Base-by-base conservation (phyloP, 805 yeast genomes). In the Pichia heedii region DNA sequence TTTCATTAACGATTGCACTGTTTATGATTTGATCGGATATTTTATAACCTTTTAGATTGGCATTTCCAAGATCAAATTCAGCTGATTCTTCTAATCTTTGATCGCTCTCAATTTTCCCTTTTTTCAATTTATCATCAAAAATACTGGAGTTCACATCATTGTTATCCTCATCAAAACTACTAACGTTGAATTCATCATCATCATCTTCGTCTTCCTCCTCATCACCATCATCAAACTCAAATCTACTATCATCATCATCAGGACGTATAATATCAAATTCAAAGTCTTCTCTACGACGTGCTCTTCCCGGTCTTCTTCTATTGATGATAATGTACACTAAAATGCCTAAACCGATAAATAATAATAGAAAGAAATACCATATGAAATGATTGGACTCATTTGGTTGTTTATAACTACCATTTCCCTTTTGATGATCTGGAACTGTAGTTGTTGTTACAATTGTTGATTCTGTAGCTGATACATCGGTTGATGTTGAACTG, bases 251-350 rank as follows among this genome's bases (percentile, higher is more conserved):
- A 8, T 53, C 54, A 18, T 73, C 77, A 49, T 81, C 84, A 8
- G 83, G 81, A 18, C 79, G 82, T 37, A 84, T 84, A 38, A 83
- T 77, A 56, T 84, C 94, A 55, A 84, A 81, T 56, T 84, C 93
- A 54, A 75, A 80, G 33, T 80, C 87, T 54, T 81, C 76, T 63
- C 88, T 65, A 56, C 83, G 65, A 62, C 85, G 67, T 45, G 64
- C 57, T 27, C 65, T 51, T 7, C 63, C 69, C 48, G 71, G 68
- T 37, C 58, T 62, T 36, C 58, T 55, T 60, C 65, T 51, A 22
- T 45, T 54, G 24, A 63, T 70, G 51, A 58, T 70, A 54, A 67
- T 76, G 49, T 61, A 67, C 55, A 65, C 62, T 48, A 63, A 66
- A 12, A 70, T 56, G 5, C 69, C 55, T 50, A 79, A 77, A 6